Evolutionary conservation across 1,284 basidiomycete species (phyloP), one percentile per base, ranked within the genome.

Genomic region (Cutaneotrichosporon sp.): DNA sequence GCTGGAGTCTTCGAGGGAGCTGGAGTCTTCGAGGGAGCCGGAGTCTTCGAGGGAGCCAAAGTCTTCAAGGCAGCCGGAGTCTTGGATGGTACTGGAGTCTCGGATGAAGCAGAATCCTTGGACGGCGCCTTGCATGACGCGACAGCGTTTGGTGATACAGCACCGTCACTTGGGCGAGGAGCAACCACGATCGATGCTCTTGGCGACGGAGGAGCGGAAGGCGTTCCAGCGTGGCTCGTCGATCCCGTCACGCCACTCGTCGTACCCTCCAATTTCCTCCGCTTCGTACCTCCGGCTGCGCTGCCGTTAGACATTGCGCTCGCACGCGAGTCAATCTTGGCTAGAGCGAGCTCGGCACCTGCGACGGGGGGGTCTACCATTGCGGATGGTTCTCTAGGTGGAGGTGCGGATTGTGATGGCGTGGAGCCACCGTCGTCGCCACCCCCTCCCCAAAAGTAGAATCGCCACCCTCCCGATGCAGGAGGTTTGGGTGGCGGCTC

Each of bases 371-470:
- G 38, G 22, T 41, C 38, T 20, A 24, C 14, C 38, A 41, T 41
- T 22, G 22, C 24, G 20, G 22, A 25, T 5, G 41, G 12, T 16
- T 12, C 25, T 16, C 24, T 9, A 6, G 20, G 24, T 24, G 41
- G 9, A 10, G 24, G 11, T 42, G 29, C 10, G 11, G 31, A 12
- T 12, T 41, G 38, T 26, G 38, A 24, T 14, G 49, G 27, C 19
- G 51, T 34, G 22, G 29, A n/a, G 32, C 12, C 46, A 8, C 34
- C 14, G 33, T 46, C 48, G 16, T 43, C 38, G 17, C 42, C 42
- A 7, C 46, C 37, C 12, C 35, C 46, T 3, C 49, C 49, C 49
- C 49, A 51, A n/a, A 51, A 24, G 27, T 45, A 51, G n/a, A 27
- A 14, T 17, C 41, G 42, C 49, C 49, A 51, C 25, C 49, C 42